Conservation (phyloP, 345 rosid species). For the Camelina sativa region DNA sequence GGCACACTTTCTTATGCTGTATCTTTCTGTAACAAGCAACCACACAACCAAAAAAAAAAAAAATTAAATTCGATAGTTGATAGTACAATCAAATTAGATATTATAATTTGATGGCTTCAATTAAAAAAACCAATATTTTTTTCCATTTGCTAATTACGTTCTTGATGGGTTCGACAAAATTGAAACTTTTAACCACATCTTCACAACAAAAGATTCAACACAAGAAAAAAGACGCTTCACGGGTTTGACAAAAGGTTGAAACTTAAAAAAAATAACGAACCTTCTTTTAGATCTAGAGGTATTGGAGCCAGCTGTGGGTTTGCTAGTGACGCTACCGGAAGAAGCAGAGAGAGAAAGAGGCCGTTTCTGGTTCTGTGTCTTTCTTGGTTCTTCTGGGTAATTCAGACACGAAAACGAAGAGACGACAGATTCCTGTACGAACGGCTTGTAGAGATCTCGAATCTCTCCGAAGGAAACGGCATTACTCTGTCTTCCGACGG, state of each 20-base stretch:
- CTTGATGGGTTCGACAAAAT: neutral
- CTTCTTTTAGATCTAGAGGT: conserved; percentile 85
- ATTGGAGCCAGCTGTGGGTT: conserved; percentile 51
- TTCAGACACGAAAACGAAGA: conserved; percentile 52
- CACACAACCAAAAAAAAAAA: neutral
- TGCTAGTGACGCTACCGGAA: conserved; percentile 43
- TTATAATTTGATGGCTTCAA: conserved; percentile 5
- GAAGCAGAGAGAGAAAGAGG: conserved; percentile 45
- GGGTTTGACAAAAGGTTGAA: conserved; percentile 6
- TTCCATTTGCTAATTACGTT: neutral
- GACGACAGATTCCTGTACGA: conserved; percentile 51
- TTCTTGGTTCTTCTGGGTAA: conserved; percentile 43
- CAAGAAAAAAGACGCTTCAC: neutral
- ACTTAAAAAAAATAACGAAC: conserved; percentile 40
- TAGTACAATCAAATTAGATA: neutral
- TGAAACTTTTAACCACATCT: neutral
- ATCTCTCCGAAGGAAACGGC: conserved; percentile 52
- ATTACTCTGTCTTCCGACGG: conserved; percentile 34
- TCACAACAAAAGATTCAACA: neutral
- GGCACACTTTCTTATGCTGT: conserved; percentile 83
- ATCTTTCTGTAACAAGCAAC: conserved; percentile 64
- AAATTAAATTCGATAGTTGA: too few species aligned
- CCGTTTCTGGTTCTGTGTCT: conserved; percentile 43
- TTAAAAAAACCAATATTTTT: neutral
- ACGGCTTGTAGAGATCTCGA: conserved; percentile 80